Evolutionary conservation across 441 rosid genomes (phyloP).

Genomic region (Capsella rubella): DNA sequence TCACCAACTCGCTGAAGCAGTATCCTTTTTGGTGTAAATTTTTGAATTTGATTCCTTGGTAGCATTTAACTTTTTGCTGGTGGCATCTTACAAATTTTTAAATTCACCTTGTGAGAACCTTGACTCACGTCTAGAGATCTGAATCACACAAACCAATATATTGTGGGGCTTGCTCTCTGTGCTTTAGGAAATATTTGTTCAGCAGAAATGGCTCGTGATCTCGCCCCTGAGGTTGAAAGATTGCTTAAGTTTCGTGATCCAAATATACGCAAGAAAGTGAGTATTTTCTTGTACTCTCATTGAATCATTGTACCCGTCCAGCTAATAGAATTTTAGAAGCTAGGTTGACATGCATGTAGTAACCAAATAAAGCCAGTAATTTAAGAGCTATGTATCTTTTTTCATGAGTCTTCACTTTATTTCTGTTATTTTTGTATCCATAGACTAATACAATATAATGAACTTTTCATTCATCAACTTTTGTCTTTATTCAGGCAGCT

Average conservation of each 20-base stretch:
- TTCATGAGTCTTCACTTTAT: conserved; percentile 5
- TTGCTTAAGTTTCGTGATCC: conserved; percentile 96
- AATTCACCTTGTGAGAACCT: conserved; percentile 53
- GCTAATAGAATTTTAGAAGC: conserved; percentile 13
- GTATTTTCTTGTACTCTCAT: conserved; percentile 31
- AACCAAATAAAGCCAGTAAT: conserved; percentile 12
- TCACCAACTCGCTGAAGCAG: conserved; percentile 98
- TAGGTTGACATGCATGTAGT: conserved; percentile 9
- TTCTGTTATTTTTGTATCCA: conserved; percentile 16
- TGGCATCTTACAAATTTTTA: not conserved
- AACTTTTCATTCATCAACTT: conserved; percentile 1
- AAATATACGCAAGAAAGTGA: conserved; percentile 91
- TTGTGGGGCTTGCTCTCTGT: conserved; percentile 97
- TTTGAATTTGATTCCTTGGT: conserved; percentile 8
- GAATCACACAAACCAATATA: conserved; percentile 91
- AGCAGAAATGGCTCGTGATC: conserved; percentile 99
- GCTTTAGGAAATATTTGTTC: conserved; percentile 98
- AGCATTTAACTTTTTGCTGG: conserved; percentile 2
- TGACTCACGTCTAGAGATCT: conserved; percentile 80
- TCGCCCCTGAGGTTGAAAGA: conserved; percentile 98
- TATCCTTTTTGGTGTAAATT: conserved; percentile 60
- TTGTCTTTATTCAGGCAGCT: conserved; percentile 74
- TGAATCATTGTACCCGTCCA: not conserved
- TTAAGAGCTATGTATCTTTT: conserved; percentile 11
- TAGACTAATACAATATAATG: conserved; percentile 15